Evolutionary conservation across 495 filamentous ascomycete species (phyloP), one percentile per base, ranked within the genome.

Genomic region (Lasiosphaeria miniovina): DNA sequence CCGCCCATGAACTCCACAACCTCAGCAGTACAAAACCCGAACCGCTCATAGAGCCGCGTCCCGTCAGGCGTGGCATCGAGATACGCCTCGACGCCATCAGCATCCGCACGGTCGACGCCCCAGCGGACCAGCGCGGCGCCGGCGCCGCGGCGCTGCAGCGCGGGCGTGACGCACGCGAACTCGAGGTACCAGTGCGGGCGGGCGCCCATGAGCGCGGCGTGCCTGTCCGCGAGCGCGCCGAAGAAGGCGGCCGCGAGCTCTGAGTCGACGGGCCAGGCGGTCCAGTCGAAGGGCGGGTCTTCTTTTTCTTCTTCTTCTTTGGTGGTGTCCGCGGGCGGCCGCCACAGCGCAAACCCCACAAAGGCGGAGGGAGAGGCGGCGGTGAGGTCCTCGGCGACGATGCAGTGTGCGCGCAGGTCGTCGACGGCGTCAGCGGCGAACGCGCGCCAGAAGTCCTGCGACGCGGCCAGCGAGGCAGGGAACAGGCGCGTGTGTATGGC

Each of bases 51-150:
- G n/a, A 88, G 32, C 9, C 70, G 68, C 40, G 71, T 71, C 8
- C 84, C 84, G 8, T 71, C 72, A 6, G 73, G 76, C 36, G 82
- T 82, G 0, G 81, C 79, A 57, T 86, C 83, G 5, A 87, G 63
- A 68, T 80, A 87, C 5, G 79, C 66, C 50, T 76, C 73, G 32
- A 71, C 61, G 0, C 75, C 73, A 14, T 68, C 73, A 17, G 70
- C 66, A 68, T 86, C 84, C 6, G 81, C 83, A 63, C 71, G 72
- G 33, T 71, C 62, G 6, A 78, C 58, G 0, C 83, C 83, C 75
- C 78, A 82, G 38, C 70, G 61, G 43, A 87, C 53, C 12, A 87
- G 57, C 60, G 70, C 67, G 14, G 68, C 71, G 6, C 77, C 82
- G 0, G 81, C 72, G 0, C 85, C 85, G 55, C 68, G 73, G 3